Evolutionary conservation across 805 yeast genomes (phyloP).

Genomic region (Kodamaea leandrae): DNA sequence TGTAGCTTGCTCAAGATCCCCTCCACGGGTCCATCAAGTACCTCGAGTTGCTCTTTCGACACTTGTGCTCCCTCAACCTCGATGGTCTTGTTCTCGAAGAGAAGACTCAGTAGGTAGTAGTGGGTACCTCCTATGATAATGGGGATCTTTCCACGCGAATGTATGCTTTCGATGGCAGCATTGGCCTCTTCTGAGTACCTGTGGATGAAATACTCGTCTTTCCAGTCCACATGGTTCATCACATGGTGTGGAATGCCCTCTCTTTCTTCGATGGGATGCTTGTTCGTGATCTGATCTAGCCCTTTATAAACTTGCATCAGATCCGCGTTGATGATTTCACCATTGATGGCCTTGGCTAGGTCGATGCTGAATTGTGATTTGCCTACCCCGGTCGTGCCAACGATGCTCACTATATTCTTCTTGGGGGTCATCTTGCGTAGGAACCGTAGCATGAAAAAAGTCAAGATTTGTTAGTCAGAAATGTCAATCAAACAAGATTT

Average conservation of each 20-base stretch:
- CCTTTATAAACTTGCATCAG: constrained; percentile 92
- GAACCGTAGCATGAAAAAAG: constrained; percentile 14
- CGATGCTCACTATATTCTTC: constrained; percentile 55
- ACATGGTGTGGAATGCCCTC: constrained; percentile 80
- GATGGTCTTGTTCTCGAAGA: constrained; percentile 69
- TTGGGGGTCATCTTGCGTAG: constrained; percentile 30
- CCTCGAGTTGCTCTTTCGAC: constrained; percentile 27
- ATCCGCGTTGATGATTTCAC: constrained; percentile 93
- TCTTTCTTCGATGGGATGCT: constrained; percentile 81
- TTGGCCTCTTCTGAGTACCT: constrained; percentile 73
- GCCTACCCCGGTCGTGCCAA: constrained; percentile 97
- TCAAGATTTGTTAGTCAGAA: too few species aligned
- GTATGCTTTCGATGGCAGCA: constrained; percentile 60
- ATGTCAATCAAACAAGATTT: too few species aligned
- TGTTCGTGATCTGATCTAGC: constrained; percentile 78
- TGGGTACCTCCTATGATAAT: constrained; percentile 96
- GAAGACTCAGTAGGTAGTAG: constrained; percentile 77
- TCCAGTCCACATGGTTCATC: constrained; percentile 80
- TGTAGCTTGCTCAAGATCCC: constrained; percentile 47
- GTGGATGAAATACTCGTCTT: constrained; percentile 77
- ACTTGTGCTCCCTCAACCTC: constrained; percentile 17
- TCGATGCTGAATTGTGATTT: constrained; percentile 84
- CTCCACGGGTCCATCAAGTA: constrained; percentile 58
- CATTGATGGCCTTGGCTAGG: constrained; percentile 70
- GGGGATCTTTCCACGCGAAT: constrained; percentile 68